Evolutionary conservation across 2,329 filamentous ascomycete genomes (phyloP), one percentile per base, ranked within the genome.

Genomic region (Microdochium bolleyi): DNA sequence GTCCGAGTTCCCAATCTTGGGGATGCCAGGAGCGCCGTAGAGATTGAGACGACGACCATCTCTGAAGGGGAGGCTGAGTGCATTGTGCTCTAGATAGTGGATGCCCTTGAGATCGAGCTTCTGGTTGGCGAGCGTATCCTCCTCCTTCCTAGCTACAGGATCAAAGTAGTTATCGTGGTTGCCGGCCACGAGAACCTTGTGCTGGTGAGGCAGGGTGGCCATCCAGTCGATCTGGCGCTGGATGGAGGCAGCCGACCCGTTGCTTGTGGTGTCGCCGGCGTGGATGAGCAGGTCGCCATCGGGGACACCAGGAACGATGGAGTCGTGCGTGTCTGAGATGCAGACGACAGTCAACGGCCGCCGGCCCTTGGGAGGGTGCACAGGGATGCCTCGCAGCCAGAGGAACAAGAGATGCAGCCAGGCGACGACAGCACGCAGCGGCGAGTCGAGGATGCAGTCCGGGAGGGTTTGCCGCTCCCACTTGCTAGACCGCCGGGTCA

Each of bases 111-210:
- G 84, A 60, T 89, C 74, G 16, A 92, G 75, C 27, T 66, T 68
- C 56, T 72, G 71, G n/a, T 67, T 67, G 1, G 71, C 69, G n/a
- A 73, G 64, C 21, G 76, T 74, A 62, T 89, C 83, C 48, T 79
- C 73, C 10, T 76, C 70, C 16, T 67, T 68, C 3, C 88, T 78
- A 14, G 82, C 83, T 32, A 75, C 74, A 24, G 80, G 74, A 67
- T 95, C 92, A 56, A 95, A 87, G 73, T 83, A 95, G 61, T 83
- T 85, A 64, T 96, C 92, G 67, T 96, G 92, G 65, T 96, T 96
- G 1, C 92, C 92, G 30, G 84, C 83, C 30, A 97, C 83, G 34
- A 92, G 80, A 24, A 96, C 76, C 68, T 96, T 95, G 67, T 95
- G 79, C 34, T 72, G 71, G 63, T 96, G 90, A 0, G 89, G 88